Conservation (phyloP, 495 filamentous ascomycete species). For the Aspergillus bridgeri region DNA sequence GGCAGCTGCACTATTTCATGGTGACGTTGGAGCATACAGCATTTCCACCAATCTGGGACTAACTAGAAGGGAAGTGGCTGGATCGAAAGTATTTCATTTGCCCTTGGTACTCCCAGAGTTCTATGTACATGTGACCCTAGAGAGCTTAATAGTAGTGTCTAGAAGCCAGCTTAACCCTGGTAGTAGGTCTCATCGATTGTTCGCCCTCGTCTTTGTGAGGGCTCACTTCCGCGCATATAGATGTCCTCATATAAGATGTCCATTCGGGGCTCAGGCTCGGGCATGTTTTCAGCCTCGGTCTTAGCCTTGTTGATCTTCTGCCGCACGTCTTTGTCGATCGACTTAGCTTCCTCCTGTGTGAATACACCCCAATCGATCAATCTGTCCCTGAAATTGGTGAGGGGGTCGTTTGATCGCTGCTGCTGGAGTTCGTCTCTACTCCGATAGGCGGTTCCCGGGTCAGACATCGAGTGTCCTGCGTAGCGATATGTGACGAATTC, state of each 20-base stretch:
- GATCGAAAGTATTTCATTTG: background rate
- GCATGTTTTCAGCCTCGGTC: constrained; percentile 74
- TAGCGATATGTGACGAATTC: constrained; percentile 96
- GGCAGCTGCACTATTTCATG: background rate
- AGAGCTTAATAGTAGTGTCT: background rate
- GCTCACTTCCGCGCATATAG: constrained; percentile 84
- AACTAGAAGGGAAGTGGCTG: background rate
- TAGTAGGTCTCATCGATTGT: constrained; percentile 23
- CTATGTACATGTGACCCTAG: background rate
- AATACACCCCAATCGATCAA: constrained; percentile 85
- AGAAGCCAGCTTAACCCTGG: background rate
- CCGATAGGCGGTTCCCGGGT: constrained; percentile 91
- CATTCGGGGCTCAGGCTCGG: constrained; percentile 63
- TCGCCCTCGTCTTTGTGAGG: constrained; percentile 31
- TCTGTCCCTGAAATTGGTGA: constrained; percentile 85
- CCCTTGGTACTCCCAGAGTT: background rate
- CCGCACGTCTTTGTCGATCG: constrained; percentile 80
- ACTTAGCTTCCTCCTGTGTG: constrained; percentile 83
- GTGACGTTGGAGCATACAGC: background rate
- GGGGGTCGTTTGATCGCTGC: constrained; percentile 81
- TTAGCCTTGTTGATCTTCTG: constrained; percentile 76
- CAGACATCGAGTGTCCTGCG: constrained; percentile 93
- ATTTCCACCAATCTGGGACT: background rate
- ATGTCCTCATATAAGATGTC: constrained; percentile 86
- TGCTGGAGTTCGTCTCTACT: constrained; percentile 91